Conservation (phyloP, 495 filamentous ascomycete genomes). For the Neurospora sp. region DNA sequence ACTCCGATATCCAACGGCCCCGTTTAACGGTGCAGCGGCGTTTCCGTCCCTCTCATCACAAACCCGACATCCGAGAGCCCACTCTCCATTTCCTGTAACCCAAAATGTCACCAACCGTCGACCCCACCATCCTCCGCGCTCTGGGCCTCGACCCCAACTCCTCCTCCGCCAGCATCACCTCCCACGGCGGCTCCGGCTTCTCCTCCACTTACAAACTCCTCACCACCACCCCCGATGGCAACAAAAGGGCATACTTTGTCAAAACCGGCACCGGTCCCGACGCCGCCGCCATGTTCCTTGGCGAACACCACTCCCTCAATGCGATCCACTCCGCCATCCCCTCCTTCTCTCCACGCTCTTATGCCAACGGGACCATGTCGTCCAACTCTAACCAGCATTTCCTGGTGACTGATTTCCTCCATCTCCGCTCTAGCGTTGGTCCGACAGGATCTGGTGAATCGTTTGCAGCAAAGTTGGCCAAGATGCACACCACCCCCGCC, state of each 20-base stretch:
- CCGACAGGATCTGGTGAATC: slow-evolving; percentile 34
- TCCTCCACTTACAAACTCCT: slow-evolving; percentile 59
- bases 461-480: slow-evolving; percentile 66
- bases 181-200: slow-evolving; percentile 64
- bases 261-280: slow-evolving; percentile 60
- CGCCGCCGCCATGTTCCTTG: slow-evolving; percentile 69
- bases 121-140: slow-evolving; percentile 50
- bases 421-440: slow-evolving; percentile 37
- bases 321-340: slow-evolving; percentile 64
- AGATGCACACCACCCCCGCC: slow-evolving; percentile 67
- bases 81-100: neutral
- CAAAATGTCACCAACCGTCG: slow-evolving; percentile 34
- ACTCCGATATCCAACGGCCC: neutral
- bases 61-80: neutral
- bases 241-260: slow-evolving; percentile 61
- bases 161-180: slow-evolving; percentile 44
- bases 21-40: neutral
- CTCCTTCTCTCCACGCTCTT: slow-evolving; percentile 60
- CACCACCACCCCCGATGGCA: slow-evolving; percentile 39
- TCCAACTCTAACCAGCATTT: slow-evolving; percentile 47
- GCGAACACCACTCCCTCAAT: slow-evolving; percentile 76
- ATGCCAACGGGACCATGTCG: slow-evolving; percentile 56
- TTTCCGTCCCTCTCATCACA: neutral
- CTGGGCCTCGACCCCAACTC: slow-evolving; percentile 40
- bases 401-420: slow-evolving; percentile 74